Percentiles rank a stretch among this genome's conserved stretches.
Conservation (phyloP, 495 filamentous ascomycete genomes). For the Podospora australis region DNA sequence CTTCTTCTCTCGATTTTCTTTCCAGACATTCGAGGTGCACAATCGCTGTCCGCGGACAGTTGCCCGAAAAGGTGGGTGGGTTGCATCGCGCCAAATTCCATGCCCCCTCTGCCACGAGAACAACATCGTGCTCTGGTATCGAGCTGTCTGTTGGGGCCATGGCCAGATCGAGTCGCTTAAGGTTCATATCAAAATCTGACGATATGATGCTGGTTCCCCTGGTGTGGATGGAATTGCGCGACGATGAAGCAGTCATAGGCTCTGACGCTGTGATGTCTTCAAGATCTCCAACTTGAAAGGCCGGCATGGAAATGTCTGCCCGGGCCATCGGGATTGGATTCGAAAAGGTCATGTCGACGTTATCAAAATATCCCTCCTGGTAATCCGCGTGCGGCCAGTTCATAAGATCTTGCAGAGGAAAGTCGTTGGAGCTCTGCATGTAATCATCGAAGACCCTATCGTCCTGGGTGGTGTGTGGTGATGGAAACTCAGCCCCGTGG, state of each 20-base stretch:
- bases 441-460: constrained; percentile 31
- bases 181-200: constrained; percentile 28
- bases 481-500: constrained; percentile 30
- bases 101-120: constrained; percentile 46
- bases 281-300: constrained; percentile 28
- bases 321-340: constrained; percentile 19
- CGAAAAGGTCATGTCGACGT: constrained; percentile 29
- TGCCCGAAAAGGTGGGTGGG: constrained; percentile 40
- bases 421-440: constrained; percentile 23
- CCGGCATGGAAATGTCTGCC: constrained; percentile 25
- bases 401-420: no score
- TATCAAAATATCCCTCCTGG: constrained; percentile 30
- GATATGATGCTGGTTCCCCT: constrained; percentile 41
- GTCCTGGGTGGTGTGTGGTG: constrained; percentile 27
- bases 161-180: constrained; percentile 28
- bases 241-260: constrained; percentile 29
- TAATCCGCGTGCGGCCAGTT: not conserved
- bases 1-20: constrained; percentile 49
- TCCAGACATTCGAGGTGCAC: constrained; percentile 54
- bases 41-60: constrained; percentile 51
- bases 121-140: constrained; percentile 44
- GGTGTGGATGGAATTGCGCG: constrained; percentile 39
- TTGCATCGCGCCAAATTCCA: constrained; percentile 57
- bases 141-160: constrained; percentile 18
- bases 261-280: constrained; percentile 33